Evolutionary conservation across 768 basidiomycete species (phyloP), one percentile per base, ranked within the genome.

Genomic region (Galerina sulciceps): DNA sequence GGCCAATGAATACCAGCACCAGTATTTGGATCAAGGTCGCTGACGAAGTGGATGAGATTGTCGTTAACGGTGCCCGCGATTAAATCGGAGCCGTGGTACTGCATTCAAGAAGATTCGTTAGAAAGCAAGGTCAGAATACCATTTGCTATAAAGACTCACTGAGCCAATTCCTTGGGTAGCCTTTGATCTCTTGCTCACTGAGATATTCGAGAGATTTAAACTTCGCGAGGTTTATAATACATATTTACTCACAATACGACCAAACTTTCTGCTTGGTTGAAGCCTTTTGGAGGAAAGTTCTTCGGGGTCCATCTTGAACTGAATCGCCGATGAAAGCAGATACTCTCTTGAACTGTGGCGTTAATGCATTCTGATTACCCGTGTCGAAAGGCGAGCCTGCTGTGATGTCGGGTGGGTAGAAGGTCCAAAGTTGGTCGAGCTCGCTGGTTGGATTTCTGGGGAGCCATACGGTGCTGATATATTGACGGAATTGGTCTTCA

Each of bases 331-430:
- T 75, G 54, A 85, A 71, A 0, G 84, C 75, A 1, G 84, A 79
- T 6, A 84, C 53, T 5, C 83, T 71, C 65, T 85, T 86, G 69
- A 75, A 85, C 56, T 86, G 76, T 0, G 81, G 76, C 1, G 77
- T 76, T 3, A 79, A 62, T 0, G 73, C 73, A 45, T 84, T 79
- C 17, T 71, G 47, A 22, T 66, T 49, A 0, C 78, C 76, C 0
- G 83, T 85, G 51, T 73, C 73, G 58, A 76, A 86, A 0, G 85
- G 85, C 6, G 82, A 84, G 5, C 84, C 84, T 35, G 72, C 61
- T 0, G 70, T 66, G 1, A 75, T 67, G 56, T 80, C 75, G 2
- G 59, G 53, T 2, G 83, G 74, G 34, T 68, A 68, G 20, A 57
- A 53, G 6, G 55, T 56, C 51, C 62, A 59, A 10, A 67, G 45